phyloP scores from a whole-genome alignment of 2,329 filamentous ascomycete genomes.

The Acrocalymma vagum region DNA sequence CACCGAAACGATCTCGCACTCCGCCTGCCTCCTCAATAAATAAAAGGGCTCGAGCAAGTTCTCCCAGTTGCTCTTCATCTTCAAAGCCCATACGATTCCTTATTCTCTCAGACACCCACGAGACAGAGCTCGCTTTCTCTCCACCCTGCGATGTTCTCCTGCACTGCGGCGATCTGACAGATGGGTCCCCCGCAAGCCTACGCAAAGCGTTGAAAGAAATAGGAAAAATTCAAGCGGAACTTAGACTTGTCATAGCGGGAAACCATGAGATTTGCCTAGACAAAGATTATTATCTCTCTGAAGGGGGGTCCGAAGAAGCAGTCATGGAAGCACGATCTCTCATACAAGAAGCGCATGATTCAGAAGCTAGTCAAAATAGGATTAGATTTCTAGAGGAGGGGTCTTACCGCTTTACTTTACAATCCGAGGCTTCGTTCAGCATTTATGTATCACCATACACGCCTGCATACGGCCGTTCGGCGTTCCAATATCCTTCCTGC shows the following conservation, averaged over 20 bases:
- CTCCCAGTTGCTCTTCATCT: neutral
- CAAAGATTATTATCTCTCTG: conserved; percentile 38
- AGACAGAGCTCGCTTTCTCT: conserved; percentile 43
- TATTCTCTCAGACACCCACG: conserved; percentile 53
- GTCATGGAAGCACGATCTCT: conserved; percentile 14
- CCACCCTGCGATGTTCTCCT: conserved; percentile 62
- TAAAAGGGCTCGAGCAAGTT: no score
- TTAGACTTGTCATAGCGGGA: conserved; percentile 69
- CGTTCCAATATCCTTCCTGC: conserved; percentile 59
- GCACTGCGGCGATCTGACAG: conserved; percentile 66
- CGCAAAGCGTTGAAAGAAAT: conserved; percentile 55
- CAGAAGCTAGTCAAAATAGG: conserved; percentile 52
- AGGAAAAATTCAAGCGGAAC: conserved; percentile 55
- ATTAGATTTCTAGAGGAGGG: conserved; percentile 64
- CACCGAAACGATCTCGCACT: conserved; percentile 2
- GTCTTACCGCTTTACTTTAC: conserved; percentile 54
- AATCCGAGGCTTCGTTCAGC: conserved; percentile 56
- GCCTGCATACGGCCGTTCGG: conserved; percentile 62
- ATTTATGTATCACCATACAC: conserved; percentile 63
- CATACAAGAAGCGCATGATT: conserved; percentile 45
- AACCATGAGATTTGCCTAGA: conserved; percentile 70
- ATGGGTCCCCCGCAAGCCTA: conserved; percentile 58
- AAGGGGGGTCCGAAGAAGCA: conserved; percentile 31
- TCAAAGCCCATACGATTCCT: conserved; percentile 35
- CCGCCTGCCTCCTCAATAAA: no score